Percentiles rank a stretch among this genome's conserved stretches.
These are phyloP conservation scores for Lyophyllum semitale DNA, from an alignment of 768 basidiomycete genomes.

Conservation along the genomic window DNA sequence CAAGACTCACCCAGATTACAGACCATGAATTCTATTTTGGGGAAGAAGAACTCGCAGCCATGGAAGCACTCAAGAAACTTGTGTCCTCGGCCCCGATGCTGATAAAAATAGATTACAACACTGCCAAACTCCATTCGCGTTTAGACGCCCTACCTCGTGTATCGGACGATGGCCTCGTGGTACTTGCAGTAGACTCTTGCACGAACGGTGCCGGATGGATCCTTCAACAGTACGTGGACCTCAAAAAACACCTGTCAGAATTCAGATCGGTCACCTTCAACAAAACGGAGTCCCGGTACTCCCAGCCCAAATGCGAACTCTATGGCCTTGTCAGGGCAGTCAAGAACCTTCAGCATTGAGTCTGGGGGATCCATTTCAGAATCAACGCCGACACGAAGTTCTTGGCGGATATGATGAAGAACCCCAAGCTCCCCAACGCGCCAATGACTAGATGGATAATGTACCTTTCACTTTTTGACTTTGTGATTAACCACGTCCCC, in stretches of 20 bases:
- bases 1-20: background rate
- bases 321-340: constrained; percentile 36
- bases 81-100: constrained; percentile 27
- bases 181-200: constrained; percentile 34
- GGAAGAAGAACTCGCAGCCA: constrained; percentile 20
- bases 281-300: constrained; percentile 30
- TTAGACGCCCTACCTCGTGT: constrained; percentile 7
- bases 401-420: constrained; percentile 36
- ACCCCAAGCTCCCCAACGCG: constrained; percentile 36
- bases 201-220: constrained; percentile 33
- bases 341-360: constrained; percentile 24
- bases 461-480: constrained; percentile 36
- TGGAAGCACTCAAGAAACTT: constrained; percentile 22
- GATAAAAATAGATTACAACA: constrained; percentile 30
- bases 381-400: constrained; percentile 36
- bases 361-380: constrained; percentile 32
- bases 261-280: constrained; percentile 38
- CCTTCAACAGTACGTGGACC: constrained; percentile 28
- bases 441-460: constrained; percentile 39
- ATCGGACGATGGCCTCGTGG: constrained; percentile 26
- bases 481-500: constrained; percentile 35
- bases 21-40: constrained; percentile 28
- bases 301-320: constrained; percentile 38
- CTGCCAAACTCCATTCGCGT: background rate
- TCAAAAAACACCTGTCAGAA: constrained; percentile 21